Evolutionary conservation across 2,329 filamentous ascomycete species (phyloP).

Genomic region (Paraphaeosphaeria minitans): DNA sequence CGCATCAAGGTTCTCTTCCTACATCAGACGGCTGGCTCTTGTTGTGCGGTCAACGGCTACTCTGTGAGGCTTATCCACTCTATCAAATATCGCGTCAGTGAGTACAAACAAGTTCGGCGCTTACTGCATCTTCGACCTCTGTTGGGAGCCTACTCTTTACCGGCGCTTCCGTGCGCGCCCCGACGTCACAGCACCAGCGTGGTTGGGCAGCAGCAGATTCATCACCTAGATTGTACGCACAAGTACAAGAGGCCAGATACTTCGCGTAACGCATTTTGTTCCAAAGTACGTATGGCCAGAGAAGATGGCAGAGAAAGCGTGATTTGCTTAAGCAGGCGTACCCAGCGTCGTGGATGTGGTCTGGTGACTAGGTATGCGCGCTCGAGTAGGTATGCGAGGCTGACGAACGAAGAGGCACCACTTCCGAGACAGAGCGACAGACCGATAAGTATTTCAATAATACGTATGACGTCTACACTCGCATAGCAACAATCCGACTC

Average conservation of each 20-base stretch:
- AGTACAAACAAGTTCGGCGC: background rate
- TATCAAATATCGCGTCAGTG: background rate
- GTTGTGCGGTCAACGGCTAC: background rate
- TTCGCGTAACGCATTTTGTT: background rate
- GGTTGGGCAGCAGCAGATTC: background rate
- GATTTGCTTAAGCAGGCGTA: background rate
- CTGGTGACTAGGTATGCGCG: background rate
- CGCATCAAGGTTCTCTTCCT: background rate
- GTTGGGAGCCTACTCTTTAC: background rate
- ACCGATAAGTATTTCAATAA: background rate
- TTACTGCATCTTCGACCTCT: background rate
- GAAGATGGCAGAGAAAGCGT: background rate
- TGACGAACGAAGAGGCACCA: background rate
- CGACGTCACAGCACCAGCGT: conserved; percentile 1
- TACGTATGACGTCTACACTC: background rate
- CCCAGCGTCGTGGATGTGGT: background rate
- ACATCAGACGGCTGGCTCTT: background rate
- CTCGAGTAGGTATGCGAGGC: background rate
- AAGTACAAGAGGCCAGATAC: background rate
- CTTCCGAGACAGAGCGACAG: background rate
- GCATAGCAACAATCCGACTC: background rate
- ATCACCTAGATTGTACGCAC: too few species aligned
- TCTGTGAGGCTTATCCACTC: background rate
- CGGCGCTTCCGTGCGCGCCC: background rate
- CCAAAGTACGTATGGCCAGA: background rate